Evolutionary conservation across 2,329 filamentous ascomycete genomes (phyloP).

Genomic region (Leptosphaerulina australis): DNA sequence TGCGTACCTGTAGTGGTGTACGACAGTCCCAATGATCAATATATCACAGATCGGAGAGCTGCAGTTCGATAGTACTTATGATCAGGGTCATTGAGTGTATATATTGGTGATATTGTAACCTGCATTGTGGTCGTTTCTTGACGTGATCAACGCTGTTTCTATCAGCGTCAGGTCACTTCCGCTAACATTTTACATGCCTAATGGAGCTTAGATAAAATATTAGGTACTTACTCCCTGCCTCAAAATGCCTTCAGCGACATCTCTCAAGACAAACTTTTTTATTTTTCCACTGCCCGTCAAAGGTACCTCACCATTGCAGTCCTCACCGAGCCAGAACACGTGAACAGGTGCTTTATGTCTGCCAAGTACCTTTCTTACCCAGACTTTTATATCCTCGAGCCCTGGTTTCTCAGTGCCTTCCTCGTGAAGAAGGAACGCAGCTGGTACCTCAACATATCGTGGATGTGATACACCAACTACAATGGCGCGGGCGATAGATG

Average conservation of each 20-base stretch:
- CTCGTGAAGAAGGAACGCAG: slow-evolving; percentile 62
- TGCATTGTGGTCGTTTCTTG: not conserved
- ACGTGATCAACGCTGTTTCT: not conserved
- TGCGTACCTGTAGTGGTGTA: too few relatives aligned
- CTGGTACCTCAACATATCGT: slow-evolving; percentile 77
- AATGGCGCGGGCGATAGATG: slow-evolving; percentile 66
- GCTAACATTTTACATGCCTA: not conserved
- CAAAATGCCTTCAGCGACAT: slow-evolving; percentile 36
- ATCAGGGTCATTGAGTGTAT: not conserved
- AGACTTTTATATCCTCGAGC: slow-evolving; percentile 45
- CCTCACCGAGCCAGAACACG: slow-evolving; percentile 74
- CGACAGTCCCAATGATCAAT: too few relatives aligned
- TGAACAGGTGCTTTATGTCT: slow-evolving; percentile 65
- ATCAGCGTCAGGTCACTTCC: not conserved
- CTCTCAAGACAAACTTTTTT: slow-evolving; percentile 50
- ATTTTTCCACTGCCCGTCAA: slow-evolving; percentile 55
- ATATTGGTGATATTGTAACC: not conserved
- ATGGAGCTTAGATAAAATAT: not conserved
- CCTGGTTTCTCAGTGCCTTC: slow-evolving; percentile 30
- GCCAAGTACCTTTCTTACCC: slow-evolving; percentile 48
- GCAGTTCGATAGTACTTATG: not conserved
- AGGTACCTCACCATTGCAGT: slow-evolving; percentile 46
- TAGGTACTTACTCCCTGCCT: slow-evolving; percentile 6
- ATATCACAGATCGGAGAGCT: not conserved
- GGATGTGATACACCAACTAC: slow-evolving; percentile 72